phyloP scores from a whole-genome alignment of 345 rosid genomes.

The Lenwebbia sp. region DNA sequence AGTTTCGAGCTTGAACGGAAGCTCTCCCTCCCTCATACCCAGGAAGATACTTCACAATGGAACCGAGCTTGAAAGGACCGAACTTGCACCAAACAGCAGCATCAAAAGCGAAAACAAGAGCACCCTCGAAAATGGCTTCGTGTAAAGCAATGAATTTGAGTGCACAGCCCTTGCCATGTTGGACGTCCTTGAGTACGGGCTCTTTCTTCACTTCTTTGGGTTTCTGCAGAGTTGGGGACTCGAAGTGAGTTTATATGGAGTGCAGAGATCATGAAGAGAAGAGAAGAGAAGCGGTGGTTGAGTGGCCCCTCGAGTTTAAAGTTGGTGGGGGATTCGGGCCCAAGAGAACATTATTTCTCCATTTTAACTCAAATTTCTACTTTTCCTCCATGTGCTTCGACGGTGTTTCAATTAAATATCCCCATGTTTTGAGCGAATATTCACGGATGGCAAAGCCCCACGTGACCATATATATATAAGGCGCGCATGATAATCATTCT shows the following conservation, averaged over 20 bases:
- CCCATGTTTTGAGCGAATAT: no score
- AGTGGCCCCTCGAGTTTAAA: background rate
- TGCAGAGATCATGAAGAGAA: no score
- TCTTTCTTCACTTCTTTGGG: background rate
- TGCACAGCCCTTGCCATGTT: background rate
- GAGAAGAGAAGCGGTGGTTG: background rate
- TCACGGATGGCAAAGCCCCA: no score
- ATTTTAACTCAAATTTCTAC: no score
- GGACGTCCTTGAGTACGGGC: background rate
- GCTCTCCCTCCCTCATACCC: slow-evolving; percentile 17
- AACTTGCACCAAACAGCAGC: background rate
- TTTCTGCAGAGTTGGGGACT: background rate
- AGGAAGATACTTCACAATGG: slow-evolving; percentile 12
- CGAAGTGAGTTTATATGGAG: background rate
- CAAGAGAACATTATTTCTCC: no score
- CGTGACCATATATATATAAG: no score
- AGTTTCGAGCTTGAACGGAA: slow-evolving; percentile 27
- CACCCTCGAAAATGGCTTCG: background rate
- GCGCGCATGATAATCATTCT: no score
- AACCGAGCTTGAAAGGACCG: background rate
- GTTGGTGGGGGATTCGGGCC: no score
- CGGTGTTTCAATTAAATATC: no score
- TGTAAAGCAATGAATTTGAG: background rate
- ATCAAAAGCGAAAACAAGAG: background rate
- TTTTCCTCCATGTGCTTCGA: no score